Conservation (phyloP, 2,329 filamentous ascomycete genomes). For the Calonectria naviculata region DNA sequence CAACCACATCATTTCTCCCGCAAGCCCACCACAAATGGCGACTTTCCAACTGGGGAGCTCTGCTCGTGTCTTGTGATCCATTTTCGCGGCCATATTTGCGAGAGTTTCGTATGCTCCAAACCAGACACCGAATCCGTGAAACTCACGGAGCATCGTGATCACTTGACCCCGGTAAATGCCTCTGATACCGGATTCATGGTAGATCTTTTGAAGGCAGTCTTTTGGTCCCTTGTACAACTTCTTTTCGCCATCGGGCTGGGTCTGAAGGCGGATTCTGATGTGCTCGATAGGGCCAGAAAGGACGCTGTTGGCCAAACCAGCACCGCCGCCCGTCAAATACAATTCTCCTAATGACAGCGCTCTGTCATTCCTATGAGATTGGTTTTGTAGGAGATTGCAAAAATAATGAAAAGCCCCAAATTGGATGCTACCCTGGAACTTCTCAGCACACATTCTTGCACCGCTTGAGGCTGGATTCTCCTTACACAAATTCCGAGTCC, state of each 20-base stretch:
- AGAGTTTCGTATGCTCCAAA: conserved; percentile 18
- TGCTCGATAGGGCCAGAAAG: conserved; percentile 16
- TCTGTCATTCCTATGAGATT: neutral
- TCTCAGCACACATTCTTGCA: neutral
- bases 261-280: conserved; percentile 14
- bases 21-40: conserved; percentile 8
- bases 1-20: conserved; percentile 10
- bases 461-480: neutral
- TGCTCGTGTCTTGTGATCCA: neutral
- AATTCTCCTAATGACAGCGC: neutral
- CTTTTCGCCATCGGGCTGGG: neutral
- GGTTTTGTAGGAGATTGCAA: neutral
- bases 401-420: conserved; percentile 12
- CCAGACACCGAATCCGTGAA: conserved; percentile 18
- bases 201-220: conserved; percentile 7
- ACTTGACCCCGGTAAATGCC: conserved; percentile 17
- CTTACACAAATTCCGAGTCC: conserved; percentile 15
- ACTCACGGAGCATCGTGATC: conserved; percentile 13
- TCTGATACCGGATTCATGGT: neutral
- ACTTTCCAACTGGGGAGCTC: conserved; percentile 22
- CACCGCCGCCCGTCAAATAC: conserved; percentile 2
- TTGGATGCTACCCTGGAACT: conserved; percentile 1
- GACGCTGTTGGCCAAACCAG: conserved; percentile 9
- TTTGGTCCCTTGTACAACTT: neutral
- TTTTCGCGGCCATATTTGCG: neutral